Evolutionary conservation across 2,329 filamentous ascomycete species (phyloP), one percentile per base, ranked within the genome.

Genomic region (Hypoxylon sp.): DNA sequence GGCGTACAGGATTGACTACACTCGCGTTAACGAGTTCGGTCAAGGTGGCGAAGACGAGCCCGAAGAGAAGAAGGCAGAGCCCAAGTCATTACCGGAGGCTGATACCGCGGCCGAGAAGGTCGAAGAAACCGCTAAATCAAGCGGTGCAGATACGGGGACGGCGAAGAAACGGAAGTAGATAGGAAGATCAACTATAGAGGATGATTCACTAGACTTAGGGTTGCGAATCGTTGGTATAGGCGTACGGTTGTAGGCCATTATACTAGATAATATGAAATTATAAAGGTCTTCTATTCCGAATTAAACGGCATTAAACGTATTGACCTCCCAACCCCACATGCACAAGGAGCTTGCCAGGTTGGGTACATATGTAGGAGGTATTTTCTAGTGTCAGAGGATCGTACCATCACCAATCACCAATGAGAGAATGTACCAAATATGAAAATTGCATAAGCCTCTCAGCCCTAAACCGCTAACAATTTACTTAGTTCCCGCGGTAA

Each of bases 41-140:
- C 96, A 98, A 84, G 96, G 95, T 36, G 96, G 96, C n/a, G 95
- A 97, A n/a, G 92, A 93, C 25, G 93, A 94, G 21, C 87, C 89
- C 36, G 85, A 85, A 50, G 79, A 81, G 65, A 73, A 73, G 21
- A 78, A 79, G 72, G 75, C 77, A 5, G 79, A 79, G 23, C 78
- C 82, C 58, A 80, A 84, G 75, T 74, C 77, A 5, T 59, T 78
- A 49, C 74, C 75, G 2, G 72, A 76, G 23, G 67, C 53, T 28
- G 67, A 72, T 50, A 65, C 72, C 36, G 71, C 72, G 23, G 63
- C 72, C 7, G 58, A 77, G 56, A 74, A 76, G 62, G 75, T 78
- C 38, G 79, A 78, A 68, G 79, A 77, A 23, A 76, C 76, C 4
- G 80, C 80, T 25, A 86, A 85, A 79, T 77, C 84, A 2, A 86